Base-by-base conservation (phyloP, 73 alveolate species). In the Urostyla sp. region DNA sequence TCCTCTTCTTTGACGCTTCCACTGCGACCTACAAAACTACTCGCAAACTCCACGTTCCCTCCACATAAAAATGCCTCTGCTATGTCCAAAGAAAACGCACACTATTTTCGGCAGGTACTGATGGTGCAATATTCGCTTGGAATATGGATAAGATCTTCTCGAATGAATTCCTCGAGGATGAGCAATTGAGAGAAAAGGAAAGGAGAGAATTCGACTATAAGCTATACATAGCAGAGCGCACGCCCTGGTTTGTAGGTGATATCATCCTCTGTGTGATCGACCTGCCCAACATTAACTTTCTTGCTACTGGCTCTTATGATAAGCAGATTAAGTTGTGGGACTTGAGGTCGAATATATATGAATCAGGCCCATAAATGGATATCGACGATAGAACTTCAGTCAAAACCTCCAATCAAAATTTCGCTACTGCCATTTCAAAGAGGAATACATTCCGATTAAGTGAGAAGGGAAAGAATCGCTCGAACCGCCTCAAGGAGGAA, bases 301-400 rank as follows among this genome's bases (percentile, higher is more conserved):
- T 88, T 4, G 95, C 95, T 0, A 77, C 95, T 11, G 95, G 92
- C n/a, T 84, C 88, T 24, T 87, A 72, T 49, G 95, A 88, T 60
- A 72, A 73, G 34, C 35, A 38, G 55, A 88, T 88, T 35, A 72
- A 89, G 27, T 77, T 88, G 18, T 88, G 95, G 95, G 95, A 88
- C 55, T 45, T 88, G 34, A 88, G 90, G 54, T 35, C 77, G 40
- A 75, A 37, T 26, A 20, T 36, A n/a, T 27, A 36, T 28, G 79
- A 56, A 21, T 48, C 24, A 10, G 66, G 32, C 11, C 11, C 20
- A n/a, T 53, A 46, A 34, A 15, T 13, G 27, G 84, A 67, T 48
- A 54, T 20, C 36, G 72, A 46, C n/a, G 78, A 73, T 13, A 80
- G 34, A 26, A 75, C 67, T 6, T 30, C 79, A 13, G 69, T 50